Evolutionary conservation across 345 rosid species (phyloP), one percentile per base, ranked within the genome.

Genomic region (Eucalyptus fibrosa): DNA sequence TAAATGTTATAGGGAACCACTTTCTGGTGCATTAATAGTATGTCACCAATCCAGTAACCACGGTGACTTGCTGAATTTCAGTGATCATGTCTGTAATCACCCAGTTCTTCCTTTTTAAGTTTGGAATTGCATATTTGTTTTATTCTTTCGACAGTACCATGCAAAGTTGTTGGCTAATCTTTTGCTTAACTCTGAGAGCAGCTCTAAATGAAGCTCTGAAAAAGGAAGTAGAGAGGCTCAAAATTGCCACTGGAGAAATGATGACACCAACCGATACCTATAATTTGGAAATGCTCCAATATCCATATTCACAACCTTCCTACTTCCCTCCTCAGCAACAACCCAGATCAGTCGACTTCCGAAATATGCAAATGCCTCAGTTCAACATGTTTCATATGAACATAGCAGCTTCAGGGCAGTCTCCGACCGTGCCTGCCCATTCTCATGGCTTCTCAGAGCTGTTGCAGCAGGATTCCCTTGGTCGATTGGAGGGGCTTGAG

Each of bases 151-250:
- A 37, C 24, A 40, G 9, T 77, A 40, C 45, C 47, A 40, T 77
- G 7, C 47, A 77, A 28, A 86, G 18, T 49, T 86, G 60, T 50
- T 88, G 37, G 17, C 60, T 81, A 24, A 87, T 45, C 59, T 40
- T 59, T 56, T 81, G 89, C 89, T 88, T 55, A 72, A 87, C 88
- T 34, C 55, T 83, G 91, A 56, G 49, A 87, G 34, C 94, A 97
- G 97, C 97, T 90, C 89, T 97, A 90, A 97, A 95, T 89, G 98
- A 97, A 21, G 95, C 97, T 37, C 94, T 97, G 87, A 96, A 94
- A 94, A 97, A 96, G 92, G 99, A 97, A 95, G 97, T 96, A 7
- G 96, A 96, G 91, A 95, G 99, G 93, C 95, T 96, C 26, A 97
- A 95, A 89, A 53, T 94, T 50, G 95, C 95, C 42, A 97, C 98